Conservation (phyloP, 2,329 filamentous ascomycete genomes). For the Xylaria multiplex region DNA sequence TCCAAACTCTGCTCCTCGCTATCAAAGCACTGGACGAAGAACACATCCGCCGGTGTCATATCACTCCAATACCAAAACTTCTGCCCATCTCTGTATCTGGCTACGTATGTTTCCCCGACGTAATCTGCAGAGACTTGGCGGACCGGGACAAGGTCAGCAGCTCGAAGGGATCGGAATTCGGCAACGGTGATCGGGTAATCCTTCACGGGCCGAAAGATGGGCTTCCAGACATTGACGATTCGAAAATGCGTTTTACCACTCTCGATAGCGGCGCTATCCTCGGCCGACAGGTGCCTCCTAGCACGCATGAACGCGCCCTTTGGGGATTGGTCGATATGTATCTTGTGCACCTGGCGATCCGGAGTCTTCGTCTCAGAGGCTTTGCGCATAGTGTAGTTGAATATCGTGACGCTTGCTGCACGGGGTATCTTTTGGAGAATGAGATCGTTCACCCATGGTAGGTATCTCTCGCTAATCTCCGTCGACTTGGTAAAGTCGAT, state of each 20-base stretch:
- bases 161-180: constrained; percentile 13
- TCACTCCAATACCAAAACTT: constrained; percentile 25
- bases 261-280: constrained; percentile 8
- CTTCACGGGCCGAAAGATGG: neutral
- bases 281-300: constrained; percentile 3
- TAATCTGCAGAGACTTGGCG: constrained; percentile 15
- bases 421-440: constrained; percentile 1
- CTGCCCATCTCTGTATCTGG: constrained; percentile 7
- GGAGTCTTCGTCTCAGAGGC: constrained; percentile 13
- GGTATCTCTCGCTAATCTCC: constrained; percentile 13
- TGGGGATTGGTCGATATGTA: constrained; percentile 25
- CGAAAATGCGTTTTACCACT: constrained; percentile 18
- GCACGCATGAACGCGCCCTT: constrained; percentile 10
- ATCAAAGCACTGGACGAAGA: constrained; percentile 22
- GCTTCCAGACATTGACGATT: constrained; percentile 30
- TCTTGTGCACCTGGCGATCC: constrained; percentile 17
- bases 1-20: constrained; percentile 12
- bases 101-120: constrained; percentile 20
- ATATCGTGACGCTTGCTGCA: neutral
- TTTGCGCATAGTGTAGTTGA: constrained; percentile 18
- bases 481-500: constrained; percentile 1
- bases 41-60: constrained; percentile 15
- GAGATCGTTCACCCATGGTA: constrained; percentile 21
- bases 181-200: constrained; percentile 20
- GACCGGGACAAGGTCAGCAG: constrained; percentile 15